These are phyloP conservation scores for Tricharina praecox DNA, from an alignment of 495 filamentous ascomycete genomes.

Conservation along the genomic window DNA sequence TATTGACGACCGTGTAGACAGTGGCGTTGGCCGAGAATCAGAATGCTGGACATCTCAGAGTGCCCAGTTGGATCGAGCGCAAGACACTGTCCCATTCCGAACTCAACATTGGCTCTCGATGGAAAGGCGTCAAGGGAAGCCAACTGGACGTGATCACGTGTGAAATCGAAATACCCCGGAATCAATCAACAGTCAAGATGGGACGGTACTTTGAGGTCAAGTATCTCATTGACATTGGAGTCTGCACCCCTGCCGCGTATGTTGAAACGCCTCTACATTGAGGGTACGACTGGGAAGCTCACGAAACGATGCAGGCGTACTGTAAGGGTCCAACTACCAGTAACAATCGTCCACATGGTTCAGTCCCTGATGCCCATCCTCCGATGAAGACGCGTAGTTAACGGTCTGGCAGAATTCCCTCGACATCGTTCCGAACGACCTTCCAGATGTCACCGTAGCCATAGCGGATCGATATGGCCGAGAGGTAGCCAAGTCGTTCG, in stretches of 20 bases:
- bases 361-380: slow-evolving; percentile 3
- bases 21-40: slow-evolving; percentile 34
- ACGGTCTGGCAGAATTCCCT: slow-evolving; percentile 33
- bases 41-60: slow-evolving; percentile 34
- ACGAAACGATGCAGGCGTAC: slow-evolving; percentile 31
- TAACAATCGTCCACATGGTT: slow-evolving; percentile 40
- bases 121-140: slow-evolving; percentile 32
- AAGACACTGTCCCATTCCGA: slow-evolving; percentile 29
- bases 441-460: slow-evolving; percentile 39
- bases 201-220: slow-evolving; percentile 30
- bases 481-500: neutral
- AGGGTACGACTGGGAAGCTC: no score
- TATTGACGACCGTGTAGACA: slow-evolving; percentile 20
- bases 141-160: slow-evolving; percentile 36
- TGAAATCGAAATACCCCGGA: slow-evolving; percentile 36
- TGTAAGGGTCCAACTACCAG: slow-evolving; percentile 37
- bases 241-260: slow-evolving; percentile 31
- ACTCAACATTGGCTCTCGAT: slow-evolving; percentile 30
- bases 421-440: slow-evolving; percentile 43
- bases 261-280: no score
- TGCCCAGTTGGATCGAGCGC: slow-evolving; percentile 36
- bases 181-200: slow-evolving; percentile 31
- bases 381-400: neutral
- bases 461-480: slow-evolving; percentile 34
- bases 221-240: slow-evolving; percentile 36